Percentiles rank a stretch among this genome's conserved stretches.
Conservation (phyloP, 495 filamentous ascomycete species). For the Bacidia rubella region DNA sequence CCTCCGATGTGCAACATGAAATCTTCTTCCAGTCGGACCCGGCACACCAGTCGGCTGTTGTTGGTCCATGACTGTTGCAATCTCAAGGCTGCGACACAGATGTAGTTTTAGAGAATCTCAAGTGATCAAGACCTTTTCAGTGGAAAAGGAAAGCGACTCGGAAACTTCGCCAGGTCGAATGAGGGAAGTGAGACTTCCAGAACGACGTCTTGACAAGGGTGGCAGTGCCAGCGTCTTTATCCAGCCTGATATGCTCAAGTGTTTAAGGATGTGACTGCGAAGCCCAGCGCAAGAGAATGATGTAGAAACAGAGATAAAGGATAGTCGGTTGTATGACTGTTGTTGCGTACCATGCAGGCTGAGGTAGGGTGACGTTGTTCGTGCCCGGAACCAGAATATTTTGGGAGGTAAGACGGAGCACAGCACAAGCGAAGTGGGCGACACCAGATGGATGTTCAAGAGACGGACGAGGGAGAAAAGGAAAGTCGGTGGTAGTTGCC, state of each 20-base stretch:
- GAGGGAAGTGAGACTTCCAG: too few species aligned
- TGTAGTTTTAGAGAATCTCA: neutral
- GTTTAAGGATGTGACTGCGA: neutral
- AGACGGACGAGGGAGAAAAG: conserved; percentile 5
- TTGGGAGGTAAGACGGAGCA: too few species aligned
- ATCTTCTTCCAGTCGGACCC: conserved; percentile 74
- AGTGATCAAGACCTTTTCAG: neutral
- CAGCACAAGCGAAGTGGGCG: too few species aligned
- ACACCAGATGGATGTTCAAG: neutral
- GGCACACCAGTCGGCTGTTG: conserved; percentile 61
- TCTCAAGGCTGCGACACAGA: too few species aligned
- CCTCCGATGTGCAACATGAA: conserved; percentile 94
- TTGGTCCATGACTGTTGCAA: conserved; percentile 55
- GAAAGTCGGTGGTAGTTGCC: neutral
- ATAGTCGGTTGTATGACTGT: conserved; percentile 6
- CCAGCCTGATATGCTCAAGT: neutral
- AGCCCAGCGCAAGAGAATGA: conserved; percentile 10
- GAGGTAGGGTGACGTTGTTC: conserved; percentile 16
- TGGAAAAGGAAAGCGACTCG: too few species aligned
- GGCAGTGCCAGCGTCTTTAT: too few species aligned
- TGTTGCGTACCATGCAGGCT: conserved; percentile 9
- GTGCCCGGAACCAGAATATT: conserved; percentile 13
- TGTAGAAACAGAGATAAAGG: conserved; percentile 13
- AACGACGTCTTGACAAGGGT: too few species aligned
- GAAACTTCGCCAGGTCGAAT: too few species aligned